Evolutionary conservation across 2,329 filamentous ascomycete genomes (phyloP).

Genomic region (Diplocarpon mali): DNA sequence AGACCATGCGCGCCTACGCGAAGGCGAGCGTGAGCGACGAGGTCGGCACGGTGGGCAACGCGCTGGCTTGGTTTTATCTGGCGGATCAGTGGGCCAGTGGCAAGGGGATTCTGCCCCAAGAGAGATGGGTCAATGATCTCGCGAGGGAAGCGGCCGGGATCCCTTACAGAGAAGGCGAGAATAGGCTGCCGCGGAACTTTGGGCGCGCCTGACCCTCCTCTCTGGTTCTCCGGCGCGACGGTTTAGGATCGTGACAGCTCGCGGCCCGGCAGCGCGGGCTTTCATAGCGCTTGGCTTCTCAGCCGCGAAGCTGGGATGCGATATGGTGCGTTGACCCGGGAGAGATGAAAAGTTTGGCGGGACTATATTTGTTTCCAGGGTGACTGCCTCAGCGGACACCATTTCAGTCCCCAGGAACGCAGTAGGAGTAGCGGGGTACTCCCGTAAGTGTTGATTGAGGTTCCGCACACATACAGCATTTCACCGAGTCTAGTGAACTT

Average conservation of each 20-base stretch:
- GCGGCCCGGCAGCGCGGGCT: too few species aligned
- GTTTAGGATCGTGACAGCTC: neutral
- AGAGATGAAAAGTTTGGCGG: too few species aligned
- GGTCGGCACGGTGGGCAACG: conserved; percentile 71
- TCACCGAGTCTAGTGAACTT: too few species aligned
- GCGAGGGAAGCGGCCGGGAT: conserved; percentile 52
- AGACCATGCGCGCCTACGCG: conserved; percentile 55
- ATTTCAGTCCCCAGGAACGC: too few species aligned
- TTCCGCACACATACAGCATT: too few species aligned
- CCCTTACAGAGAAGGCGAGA: conserved; percentile 48
- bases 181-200: conserved; percentile 38
- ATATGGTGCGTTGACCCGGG: too few species aligned
- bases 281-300: too few species aligned
- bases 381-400: too few species aligned
- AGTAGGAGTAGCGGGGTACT: too few species aligned
- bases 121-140: conserved; percentile 64
- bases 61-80: conserved; percentile 67
- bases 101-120: conserved; percentile 44
- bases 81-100: conserved; percentile 52
- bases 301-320: too few species aligned
- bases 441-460: too few species aligned
- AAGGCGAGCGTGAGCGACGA: conserved; percentile 63
- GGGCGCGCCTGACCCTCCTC: neutral
- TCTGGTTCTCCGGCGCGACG: neutral
- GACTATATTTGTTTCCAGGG: too few species aligned